Conservation (phyloP, 306 rosid species). For the Clitoria ternatea region DNA sequence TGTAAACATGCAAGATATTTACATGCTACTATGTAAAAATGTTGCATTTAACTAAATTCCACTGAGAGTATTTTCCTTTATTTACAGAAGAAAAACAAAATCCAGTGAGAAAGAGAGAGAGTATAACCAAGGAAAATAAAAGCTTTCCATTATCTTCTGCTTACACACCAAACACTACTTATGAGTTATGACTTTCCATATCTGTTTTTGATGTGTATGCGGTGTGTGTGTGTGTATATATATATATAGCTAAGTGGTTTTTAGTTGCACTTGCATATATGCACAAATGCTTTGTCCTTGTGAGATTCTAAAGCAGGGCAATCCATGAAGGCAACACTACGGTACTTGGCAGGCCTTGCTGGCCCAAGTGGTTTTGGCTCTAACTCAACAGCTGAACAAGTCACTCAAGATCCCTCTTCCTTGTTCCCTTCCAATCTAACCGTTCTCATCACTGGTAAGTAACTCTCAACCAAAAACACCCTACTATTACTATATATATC, state of each 20-base stretch:
- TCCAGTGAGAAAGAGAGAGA: too few species aligned
- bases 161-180: not conserved
- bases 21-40: too few species aligned
- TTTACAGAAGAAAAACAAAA: too few species aligned
- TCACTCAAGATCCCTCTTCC: slow-evolving; percentile 41
- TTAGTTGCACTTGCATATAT: slow-evolving; percentile 10
- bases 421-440: slow-evolving; percentile 48
- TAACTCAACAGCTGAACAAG: slow-evolving; percentile 90
- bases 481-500: not conserved
- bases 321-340: slow-evolving; percentile 74
- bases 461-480: not conserved
- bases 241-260: slow-evolving; percentile 28
- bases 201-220: not conserved
- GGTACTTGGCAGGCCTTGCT: slow-evolving; percentile 90
- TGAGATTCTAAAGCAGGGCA: slow-evolving; percentile 27
- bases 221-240: not conserved
- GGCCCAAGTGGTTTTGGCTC: slow-evolving; percentile 99
- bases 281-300: slow-evolving; percentile 19
- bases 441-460: slow-evolving; percentile 84
- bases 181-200: too few species aligned
- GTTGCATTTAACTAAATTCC: too few species aligned
- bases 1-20: too few species aligned
- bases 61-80: too few species aligned
- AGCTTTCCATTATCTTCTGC: not conserved
- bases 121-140: not conserved